Evolutionary conservation across 2,329 filamentous ascomycete genomes (phyloP), one percentile per base, ranked within the genome.

Genomic region (Penicillium brasilianum): DNA sequence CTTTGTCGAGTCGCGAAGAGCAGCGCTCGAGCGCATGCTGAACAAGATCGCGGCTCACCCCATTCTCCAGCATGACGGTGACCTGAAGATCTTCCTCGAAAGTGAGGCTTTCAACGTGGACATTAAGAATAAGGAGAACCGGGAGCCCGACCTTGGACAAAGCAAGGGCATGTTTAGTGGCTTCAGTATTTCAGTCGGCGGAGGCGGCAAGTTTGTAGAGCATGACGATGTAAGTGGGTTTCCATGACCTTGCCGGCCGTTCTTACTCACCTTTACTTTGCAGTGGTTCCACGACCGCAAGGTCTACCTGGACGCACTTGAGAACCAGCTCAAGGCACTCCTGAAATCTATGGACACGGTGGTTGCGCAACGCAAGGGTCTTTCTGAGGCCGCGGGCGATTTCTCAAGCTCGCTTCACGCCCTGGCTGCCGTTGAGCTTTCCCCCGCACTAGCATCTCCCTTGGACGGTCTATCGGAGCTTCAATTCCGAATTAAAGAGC

Each of bases 251-350:
- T 30, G 3, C 51, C 32, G 39, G 14, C 6, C 13, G 36, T 34
- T 20, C 70, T 77, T 66, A 77, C 63, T 61, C 39, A 55, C 56
- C 14, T 14, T 9, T n/a, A 14, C 9, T 14, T 14, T 54, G 4
- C 61, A 93, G 90, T 99, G 94, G 95, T 99, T 99, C 80, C 94
- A 99, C 71, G 95, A 99, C 69, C 92, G 95, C 63, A 92, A 90
- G 71, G 87, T 98, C 58, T 99, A 99, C 73, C 86, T 99, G 11
- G 95, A 99, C 75, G 93, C 93, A 4, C 84, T 98, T 39, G 93
- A 98, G 74, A 93, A 88, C 69, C 94, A 98, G 76, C 84, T 97
- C 62, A 96, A 93, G 76, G 89, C 91, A 10, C 83, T 98, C 16
- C 84, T 97, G 71, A 98, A 97, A 79, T 91, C 93, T 18, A 96